Conservation (phyloP, 1,284 basidiomycete genomes). For the Lentinula novae-zelandiae region DNA sequence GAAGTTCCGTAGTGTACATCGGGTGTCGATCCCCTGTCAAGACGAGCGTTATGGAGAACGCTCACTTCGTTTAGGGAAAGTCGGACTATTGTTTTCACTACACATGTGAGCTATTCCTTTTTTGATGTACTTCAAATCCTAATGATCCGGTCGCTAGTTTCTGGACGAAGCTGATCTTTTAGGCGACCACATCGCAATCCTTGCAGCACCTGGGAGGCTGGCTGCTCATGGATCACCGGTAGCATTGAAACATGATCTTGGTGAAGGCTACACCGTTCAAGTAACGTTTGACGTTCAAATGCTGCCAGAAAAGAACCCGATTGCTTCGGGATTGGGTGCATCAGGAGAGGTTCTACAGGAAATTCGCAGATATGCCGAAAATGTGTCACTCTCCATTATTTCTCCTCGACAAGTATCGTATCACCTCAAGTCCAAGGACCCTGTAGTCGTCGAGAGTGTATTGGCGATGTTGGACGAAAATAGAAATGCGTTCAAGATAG, state of each 20-base stretch:
- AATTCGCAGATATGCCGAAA: constrained; percentile 46
- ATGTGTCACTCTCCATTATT: constrained; percentile 35
- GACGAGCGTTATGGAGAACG: constrained; percentile 75
- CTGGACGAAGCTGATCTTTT: constrained; percentile 80
- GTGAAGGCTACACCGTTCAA: constrained; percentile 67
- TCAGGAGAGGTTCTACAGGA: constrained; percentile 36
- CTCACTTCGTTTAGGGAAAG: constrained; percentile 63
- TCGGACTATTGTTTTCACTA: constrained; percentile 66
- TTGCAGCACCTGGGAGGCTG: constrained; percentile 72
- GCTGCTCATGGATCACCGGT: constrained; percentile 74
- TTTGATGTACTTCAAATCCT: constrained; percentile 2
- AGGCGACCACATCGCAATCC: constrained; percentile 71
- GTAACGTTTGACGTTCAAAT: constrained; percentile 35
- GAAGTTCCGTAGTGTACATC: constrained; percentile 53
- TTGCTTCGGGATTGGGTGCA: not conserved
- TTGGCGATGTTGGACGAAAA: constrained; percentile 52
- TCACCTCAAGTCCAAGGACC: constrained; percentile 57
- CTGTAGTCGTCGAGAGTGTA: constrained; percentile 48
- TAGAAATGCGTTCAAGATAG: constrained; percentile 33
- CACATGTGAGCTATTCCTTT: constrained; percentile 45
- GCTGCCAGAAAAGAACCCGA: constrained; percentile 23
- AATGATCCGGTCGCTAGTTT: constrained; percentile 38
- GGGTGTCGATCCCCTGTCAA: constrained; percentile 76
- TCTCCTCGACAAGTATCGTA: constrained; percentile 42
- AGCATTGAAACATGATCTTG: constrained; percentile 65